phyloP scores from a whole-genome alignment of 352 stramenopile species.

The Phytopythium litorale region DNA sequence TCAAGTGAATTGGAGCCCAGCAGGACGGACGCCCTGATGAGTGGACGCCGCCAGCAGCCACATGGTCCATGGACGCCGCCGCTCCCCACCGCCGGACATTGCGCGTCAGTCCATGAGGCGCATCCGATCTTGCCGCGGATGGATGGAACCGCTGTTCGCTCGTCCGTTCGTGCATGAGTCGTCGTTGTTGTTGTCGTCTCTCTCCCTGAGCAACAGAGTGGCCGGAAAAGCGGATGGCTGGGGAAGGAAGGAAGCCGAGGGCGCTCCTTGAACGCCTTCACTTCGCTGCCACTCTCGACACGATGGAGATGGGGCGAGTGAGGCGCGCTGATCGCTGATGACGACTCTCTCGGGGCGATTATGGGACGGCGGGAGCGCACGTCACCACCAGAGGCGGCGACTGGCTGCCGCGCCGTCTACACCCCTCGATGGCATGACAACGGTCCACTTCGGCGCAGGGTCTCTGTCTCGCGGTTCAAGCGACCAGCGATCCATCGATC shows the following conservation, averaged over 20 bases:
- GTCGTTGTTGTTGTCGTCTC: no score
- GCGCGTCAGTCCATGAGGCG: no score
- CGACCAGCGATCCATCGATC: no score
- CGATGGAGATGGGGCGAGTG: background rate
- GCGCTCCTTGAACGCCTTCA: background rate
- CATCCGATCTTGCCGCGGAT: no score
- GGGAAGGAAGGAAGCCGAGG: no score
- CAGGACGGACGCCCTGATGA: background rate
- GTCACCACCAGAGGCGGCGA: background rate
- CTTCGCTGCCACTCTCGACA: background rate
- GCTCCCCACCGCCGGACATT: background rate
- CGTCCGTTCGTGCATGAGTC: background rate
- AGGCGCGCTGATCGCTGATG: background rate
- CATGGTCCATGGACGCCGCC: background rate
- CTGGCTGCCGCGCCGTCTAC: background rate
- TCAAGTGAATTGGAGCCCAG: background rate
- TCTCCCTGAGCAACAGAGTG: background rate
- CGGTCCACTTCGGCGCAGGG: background rate
- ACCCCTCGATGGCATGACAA: background rate
- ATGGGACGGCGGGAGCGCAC: background rate
- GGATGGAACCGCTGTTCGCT: no score
- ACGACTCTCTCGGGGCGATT: background rate
- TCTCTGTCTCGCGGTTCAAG: background rate
- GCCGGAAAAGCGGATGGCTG: background rate
- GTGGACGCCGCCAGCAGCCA: background rate